These are phyloP conservation scores for Noccaea caerulescens DNA, from an alignment of 345 rosid species.

Conservation along the genomic window DNA sequence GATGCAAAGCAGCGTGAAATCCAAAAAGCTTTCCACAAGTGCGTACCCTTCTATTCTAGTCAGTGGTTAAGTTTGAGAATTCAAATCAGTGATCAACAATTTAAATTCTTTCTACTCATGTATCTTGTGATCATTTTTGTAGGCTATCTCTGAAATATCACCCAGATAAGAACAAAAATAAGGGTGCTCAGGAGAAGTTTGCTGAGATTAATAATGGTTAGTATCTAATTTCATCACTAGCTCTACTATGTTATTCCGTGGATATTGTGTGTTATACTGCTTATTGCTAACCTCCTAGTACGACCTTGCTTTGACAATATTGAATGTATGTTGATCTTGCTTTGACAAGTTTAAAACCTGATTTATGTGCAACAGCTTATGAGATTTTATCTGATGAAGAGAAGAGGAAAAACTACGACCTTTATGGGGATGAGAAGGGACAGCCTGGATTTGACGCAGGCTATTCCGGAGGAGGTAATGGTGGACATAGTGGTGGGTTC, in stretches of 20 bases:
- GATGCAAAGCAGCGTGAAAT: slow-evolving; percentile 89
- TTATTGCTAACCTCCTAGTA: not conserved
- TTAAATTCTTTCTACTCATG: not conserved
- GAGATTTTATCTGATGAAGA: slow-evolving; percentile 89
- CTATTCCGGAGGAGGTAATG: slow-evolving; percentile 61
- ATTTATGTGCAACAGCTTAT: slow-evolving; percentile 65
- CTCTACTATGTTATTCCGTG: not conserved
- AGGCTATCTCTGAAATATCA: slow-evolving; percentile 89
- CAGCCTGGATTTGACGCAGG: slow-evolving; percentile 81
- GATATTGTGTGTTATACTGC: not conserved
- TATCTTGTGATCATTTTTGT: slow-evolving; percentile 17
- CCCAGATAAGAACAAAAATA: slow-evolving; percentile 88
- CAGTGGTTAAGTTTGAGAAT: slow-evolving; percentile 5
- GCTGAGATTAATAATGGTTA: slow-evolving; percentile 90
- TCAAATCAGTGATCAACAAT: not conserved
- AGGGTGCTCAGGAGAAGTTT: slow-evolving; percentile 87
- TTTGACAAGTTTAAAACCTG: slow-evolving; percentile 20
- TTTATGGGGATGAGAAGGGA: slow-evolving; percentile 90
- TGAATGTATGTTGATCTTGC: not conserved
- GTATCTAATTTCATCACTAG: slow-evolving; percentile 17
- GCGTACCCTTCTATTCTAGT: slow-evolving; percentile 23
- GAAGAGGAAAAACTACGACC: slow-evolving; percentile 85
- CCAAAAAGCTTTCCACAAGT: slow-evolving; percentile 99
- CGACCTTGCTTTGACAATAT: slow-evolving; percentile 15
- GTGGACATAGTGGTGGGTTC: slow-evolving; percentile 69